Base-by-base conservation (phyloP, 768 basidiomycete genomes). In the Rhodosporidiobolus sp. region DNA sequence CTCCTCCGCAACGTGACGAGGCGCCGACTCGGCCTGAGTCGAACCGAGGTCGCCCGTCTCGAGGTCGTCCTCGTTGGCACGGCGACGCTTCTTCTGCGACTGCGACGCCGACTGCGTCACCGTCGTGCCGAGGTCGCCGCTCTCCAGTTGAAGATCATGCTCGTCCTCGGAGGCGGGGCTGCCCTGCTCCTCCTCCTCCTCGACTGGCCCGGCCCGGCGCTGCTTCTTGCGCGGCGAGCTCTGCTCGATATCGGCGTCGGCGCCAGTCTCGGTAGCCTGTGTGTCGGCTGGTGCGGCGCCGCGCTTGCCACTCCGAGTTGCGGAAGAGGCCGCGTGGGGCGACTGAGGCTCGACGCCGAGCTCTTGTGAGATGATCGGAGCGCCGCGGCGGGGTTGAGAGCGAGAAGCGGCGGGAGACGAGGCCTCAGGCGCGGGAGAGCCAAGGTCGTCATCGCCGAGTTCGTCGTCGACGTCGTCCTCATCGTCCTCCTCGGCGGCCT, bases 401-500 rank as follows among this genome's bases (percentile, higher is more conserved):
- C 38, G 38, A 43, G 38, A 43, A 14, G 38, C 38, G 38, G 38
- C 38, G 38, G 38, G 38, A 14, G 30, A 17, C 30, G 53, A 12
- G 28, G 35, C 59, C 12, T 48, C 59, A 24, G 22, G 35, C 4
- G 35, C 22, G 58, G 7, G 35, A 3, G 26, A 24, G 59, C 17
- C 28, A 30, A 17, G n/a, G 59, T 35, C 61, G 9, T 43, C 58
- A 3, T 12, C 60, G 24, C 30, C 53, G 28, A 48, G 19, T 24
- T 68, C 63, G 17, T 49, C 67, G 20, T 67, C 66, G n/a, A 60
- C 58, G 34, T 57, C 56, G 32, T 65, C 58, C 50, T 62, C 75
- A 6, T 65, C 69, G 66, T 45, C 55, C 74, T 34, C 69, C 66
- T 9, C n/a, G n/a, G n/a, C n/a, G n/a, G 14, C 49, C 56, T 60